Evolutionary conservation across 257 asterid genomes (phyloP).

Genomic region (Solanum verrucosum): DNA sequence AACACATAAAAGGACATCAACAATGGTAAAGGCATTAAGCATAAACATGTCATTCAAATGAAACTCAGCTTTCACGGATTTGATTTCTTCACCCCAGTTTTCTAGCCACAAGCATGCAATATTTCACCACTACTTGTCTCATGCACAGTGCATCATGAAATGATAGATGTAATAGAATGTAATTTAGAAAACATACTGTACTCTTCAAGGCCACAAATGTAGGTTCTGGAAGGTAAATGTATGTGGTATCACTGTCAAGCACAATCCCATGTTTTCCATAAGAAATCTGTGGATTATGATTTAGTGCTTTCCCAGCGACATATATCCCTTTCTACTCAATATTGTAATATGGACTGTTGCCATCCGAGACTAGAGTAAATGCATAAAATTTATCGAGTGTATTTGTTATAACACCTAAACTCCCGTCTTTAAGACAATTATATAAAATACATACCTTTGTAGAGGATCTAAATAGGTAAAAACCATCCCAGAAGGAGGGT

Average conservation of each 20-base stretch:
- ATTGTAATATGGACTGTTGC: slow-evolving; percentile 98
- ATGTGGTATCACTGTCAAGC: slow-evolving; percentile 94
- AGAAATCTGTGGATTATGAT: slow-evolving; percentile 47
- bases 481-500: slow-evolving; percentile 68
- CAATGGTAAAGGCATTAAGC: neutral
- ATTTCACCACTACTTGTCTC: neutral
- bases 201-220: slow-evolving; percentile 71
- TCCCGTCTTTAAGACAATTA: slow-evolving; percentile 19
- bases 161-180: neutral
- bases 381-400: slow-evolving; percentile 80
- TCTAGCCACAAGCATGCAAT: neutral
- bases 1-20: neutral
- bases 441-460: slow-evolving; percentile 66
- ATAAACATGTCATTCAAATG: neutral
- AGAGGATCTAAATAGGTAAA: slow-evolving; percentile 68
- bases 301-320: slow-evolving; percentile 86
- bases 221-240: slow-evolving; percentile 80
- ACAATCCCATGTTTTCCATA: slow-evolving; percentile 88
- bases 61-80: neutral
- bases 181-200: slow-evolving; percentile 49
- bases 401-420: slow-evolving; percentile 71
- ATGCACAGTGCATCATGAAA: neutral
- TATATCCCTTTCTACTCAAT: slow-evolving; percentile 84
- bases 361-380: slow-evolving; percentile 99
- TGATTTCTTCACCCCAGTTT: neutral